These are phyloP conservation scores for Bisporella sp. DNA, from an alignment of 2,329 filamentous ascomycete species.

Conservation along the genomic window DNA sequence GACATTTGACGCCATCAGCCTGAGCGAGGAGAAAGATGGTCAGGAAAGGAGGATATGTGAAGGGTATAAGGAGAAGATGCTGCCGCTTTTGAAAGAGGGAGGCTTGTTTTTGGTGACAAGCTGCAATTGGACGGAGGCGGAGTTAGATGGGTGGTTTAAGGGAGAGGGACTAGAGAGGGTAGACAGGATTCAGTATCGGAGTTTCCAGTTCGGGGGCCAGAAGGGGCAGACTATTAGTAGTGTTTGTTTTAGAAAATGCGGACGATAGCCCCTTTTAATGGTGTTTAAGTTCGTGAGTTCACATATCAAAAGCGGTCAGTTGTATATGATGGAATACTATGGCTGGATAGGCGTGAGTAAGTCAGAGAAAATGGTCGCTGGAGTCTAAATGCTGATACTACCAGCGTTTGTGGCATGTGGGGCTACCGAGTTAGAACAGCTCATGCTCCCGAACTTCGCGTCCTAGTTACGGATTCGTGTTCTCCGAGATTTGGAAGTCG, in stretches of 20 bases:
- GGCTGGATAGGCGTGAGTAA: too few relatives aligned
- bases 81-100: constrained; percentile 59
- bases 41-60: constrained; percentile 60
- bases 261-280: too few relatives aligned
- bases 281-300: too few relatives aligned
- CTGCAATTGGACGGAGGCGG: constrained; percentile 95
- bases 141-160: constrained; percentile 75
- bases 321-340: too few relatives aligned
- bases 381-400: too few relatives aligned
- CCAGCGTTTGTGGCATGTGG: too few relatives aligned
- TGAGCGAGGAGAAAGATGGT: constrained; percentile 52
- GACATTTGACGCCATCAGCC: constrained; percentile 89
- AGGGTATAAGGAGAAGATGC: constrained; percentile 64
- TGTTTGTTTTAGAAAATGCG: constrained; percentile 63
- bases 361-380: too few relatives aligned
- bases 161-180: constrained; percentile 41
- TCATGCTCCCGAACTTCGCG: too few relatives aligned
- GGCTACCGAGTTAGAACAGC: too few relatives aligned
- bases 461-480: too few relatives aligned
- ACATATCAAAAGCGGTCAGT: too few relatives aligned
- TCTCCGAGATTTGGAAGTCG: too few relatives aligned
- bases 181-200: constrained; percentile 71
- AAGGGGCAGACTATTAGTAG: constrained; percentile 87
- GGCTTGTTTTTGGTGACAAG: constrained; percentile 83
- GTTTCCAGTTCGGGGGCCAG: constrained; percentile 82